Evolutionary conservation across 2,329 filamentous ascomycete genomes (phyloP).

Genomic region (Colletotrichum liaoningense): DNA sequence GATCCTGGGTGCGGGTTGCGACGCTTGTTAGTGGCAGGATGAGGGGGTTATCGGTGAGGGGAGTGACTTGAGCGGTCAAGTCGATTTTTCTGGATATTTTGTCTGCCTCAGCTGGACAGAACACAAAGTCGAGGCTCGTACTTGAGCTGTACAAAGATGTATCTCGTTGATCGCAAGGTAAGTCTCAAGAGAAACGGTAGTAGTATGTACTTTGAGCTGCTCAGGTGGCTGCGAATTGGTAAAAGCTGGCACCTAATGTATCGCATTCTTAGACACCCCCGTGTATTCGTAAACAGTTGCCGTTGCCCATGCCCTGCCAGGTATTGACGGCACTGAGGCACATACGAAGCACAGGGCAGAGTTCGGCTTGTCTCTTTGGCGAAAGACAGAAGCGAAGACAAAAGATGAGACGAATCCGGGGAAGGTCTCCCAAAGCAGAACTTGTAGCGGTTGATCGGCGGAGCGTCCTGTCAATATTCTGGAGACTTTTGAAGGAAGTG

Average conservation of each 20-base stretch:
- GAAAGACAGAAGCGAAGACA: not conserved
- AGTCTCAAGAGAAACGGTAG: not conserved
- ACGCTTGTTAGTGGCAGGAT: slow-evolving; percentile 13
- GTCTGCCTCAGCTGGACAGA: not conserved
- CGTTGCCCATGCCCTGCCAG: not conserved
- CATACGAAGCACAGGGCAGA: not conserved
- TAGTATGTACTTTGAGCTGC: not conserved
- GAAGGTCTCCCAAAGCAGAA: slow-evolving; percentile 12
- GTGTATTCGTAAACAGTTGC: too few relatives aligned
- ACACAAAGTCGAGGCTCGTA: not conserved
- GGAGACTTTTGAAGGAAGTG: not conserved
- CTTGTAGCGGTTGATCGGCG: slow-evolving; percentile 28
- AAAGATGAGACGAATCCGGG: slow-evolving; percentile 25
- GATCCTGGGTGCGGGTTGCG: slow-evolving; percentile 15
- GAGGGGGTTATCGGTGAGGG: slow-evolving; percentile 3
- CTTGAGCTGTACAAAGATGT: not conserved
- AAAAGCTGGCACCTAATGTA: not conserved
- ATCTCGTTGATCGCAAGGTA: slow-evolving; percentile 1
- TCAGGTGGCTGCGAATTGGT: not conserved
- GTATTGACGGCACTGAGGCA: not conserved
- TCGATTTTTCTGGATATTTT: not conserved
- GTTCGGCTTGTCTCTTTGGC: not conserved
- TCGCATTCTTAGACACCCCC: not conserved
- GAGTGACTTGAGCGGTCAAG: slow-evolving; percentile 11
- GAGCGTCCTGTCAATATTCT: slow-evolving; percentile 13